These are phyloP conservation scores for Dendryphion nanum DNA, from an alignment of 2,329 filamentous ascomycete genomes.

Conservation along the genomic window DNA sequence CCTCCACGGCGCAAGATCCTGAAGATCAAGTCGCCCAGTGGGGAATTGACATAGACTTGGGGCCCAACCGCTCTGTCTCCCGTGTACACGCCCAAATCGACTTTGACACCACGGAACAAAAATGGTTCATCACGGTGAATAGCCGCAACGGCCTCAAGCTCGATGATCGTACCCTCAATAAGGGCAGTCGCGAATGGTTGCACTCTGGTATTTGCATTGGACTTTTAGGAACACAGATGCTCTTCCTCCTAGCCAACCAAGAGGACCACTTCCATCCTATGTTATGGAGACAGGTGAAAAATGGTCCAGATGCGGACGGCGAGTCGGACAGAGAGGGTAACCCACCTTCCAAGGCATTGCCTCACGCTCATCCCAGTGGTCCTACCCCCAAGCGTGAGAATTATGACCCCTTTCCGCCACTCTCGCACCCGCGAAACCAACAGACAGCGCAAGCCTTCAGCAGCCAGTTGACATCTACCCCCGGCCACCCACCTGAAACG, in stretches of 20 bases:
- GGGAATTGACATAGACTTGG: slow-evolving; percentile 79
- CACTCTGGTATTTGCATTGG: slow-evolving; percentile 89
- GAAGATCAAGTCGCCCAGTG: slow-evolving; percentile 36
- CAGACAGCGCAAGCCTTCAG: slow-evolving; percentile 30
- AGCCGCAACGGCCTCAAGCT: slow-evolving; percentile 89
- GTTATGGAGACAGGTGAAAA: slow-evolving; percentile 62
- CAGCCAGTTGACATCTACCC: slow-evolving; percentile 36
- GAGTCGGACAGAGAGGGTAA: slow-evolving; percentile 41
- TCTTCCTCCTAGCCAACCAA: slow-evolving; percentile 89
- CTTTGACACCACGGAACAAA: slow-evolving; percentile 47
- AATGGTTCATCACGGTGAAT: slow-evolving; percentile 83
- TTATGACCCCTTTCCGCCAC: slow-evolving; percentile 39
- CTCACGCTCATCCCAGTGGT: slow-evolving; percentile 31
- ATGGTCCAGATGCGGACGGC: slow-evolving; percentile 28
- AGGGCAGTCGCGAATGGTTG: slow-evolving; percentile 64
- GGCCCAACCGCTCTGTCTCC: slow-evolving; percentile 51
- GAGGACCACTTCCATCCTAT: slow-evolving; percentile 66
- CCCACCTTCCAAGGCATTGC: slow-evolving; percentile 28
- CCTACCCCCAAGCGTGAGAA: slow-evolving; percentile 37
- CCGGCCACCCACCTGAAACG: slow-evolving; percentile 33
- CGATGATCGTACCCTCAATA: slow-evolving; percentile 69
- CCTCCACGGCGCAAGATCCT: slow-evolving; percentile 21
- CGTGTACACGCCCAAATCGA: slow-evolving; percentile 50
- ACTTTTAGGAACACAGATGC: slow-evolving; percentile 93
- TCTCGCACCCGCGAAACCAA: slow-evolving; percentile 33